phyloP scores from a whole-genome alignment of 768 basidiomycete species.

The Candolleomyces aberdarensis region DNA sequence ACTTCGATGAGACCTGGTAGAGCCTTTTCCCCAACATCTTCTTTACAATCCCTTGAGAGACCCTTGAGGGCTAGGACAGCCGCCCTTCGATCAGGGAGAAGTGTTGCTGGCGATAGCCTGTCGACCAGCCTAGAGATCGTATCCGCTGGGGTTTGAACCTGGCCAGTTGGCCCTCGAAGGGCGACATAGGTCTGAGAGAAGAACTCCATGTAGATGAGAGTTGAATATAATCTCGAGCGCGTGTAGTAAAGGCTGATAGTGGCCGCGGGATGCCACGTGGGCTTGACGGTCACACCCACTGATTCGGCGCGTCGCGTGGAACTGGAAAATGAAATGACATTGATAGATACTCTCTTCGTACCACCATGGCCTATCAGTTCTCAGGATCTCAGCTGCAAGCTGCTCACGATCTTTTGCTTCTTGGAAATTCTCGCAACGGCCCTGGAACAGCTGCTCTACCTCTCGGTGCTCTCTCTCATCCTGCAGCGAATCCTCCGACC shows the following conservation, averaged over 20 bases:
- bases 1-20: conserved; percentile 23
- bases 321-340: too few relatives aligned
- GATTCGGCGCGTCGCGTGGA: not conserved
- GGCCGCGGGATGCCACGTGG: not conserved
- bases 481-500: too few relatives aligned
- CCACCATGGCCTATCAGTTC: too few relatives aligned
- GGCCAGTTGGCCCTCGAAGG: conserved; percentile 77
- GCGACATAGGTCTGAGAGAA: conserved; percentile 83
- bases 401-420: conserved; percentile 2
- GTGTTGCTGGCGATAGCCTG: conserved; percentile 83
- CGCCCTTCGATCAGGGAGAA: conserved; percentile 88
- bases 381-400: not conserved
- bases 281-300: not conserved
- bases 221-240: not conserved
- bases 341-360: too few relatives aligned
- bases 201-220: conserved; percentile 62
- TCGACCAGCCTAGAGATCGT: conserved; percentile 88
- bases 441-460: not conserved
- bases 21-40: conserved; percentile 80
- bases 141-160: conserved; percentile 79
- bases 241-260: not conserved
- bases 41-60: conserved; percentile 84
- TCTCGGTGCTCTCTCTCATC: too few relatives aligned
- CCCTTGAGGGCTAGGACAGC: conserved; percentile 94
- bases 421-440: not conserved